Base-by-base conservation (phyloP, 257 asterid genomes). In the Nemophila menziesii region DNA sequence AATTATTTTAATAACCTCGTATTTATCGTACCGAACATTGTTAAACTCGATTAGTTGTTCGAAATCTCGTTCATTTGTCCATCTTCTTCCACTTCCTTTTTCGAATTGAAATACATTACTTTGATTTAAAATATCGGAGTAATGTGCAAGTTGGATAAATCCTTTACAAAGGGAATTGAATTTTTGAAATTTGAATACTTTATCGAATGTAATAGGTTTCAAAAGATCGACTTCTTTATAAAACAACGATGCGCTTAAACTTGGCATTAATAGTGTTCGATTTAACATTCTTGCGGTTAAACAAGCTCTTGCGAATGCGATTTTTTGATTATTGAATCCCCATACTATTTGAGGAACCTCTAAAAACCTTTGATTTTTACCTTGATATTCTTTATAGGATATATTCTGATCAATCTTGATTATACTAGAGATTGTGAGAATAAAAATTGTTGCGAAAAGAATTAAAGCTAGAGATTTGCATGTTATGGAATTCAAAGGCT, bases 251-350 rank as follows among this genome's bases (percentile, higher is more conserved):
- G 97, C 92, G 50, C 97, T 87, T 58, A 87, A 62, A 27, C 84
- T 87, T 44, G 96, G 96, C 94, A 81, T 81, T 50, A 86, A 15
- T 27, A 81, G 71, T 2, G 92, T 86, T 23, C 94, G 58, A 42
- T 86, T 86, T 48, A 86, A 61, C 72, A 66, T 59, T 41, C 77
- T 63, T 49, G 96, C 96, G 13, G 92, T 79, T 12, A 86, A 68
- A 64, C 90, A 81, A 55, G 96, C 90, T 66, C 96, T 66, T 15
- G 86, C 96, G 39, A 86, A 79, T 3, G 92, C 90, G 18, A 86
- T 86, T 58, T 86, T 86, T 56, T 86, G 96, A 57, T 86, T 86
- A 36, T 86, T 86, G 48, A 86, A 60, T 51, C 96, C 96, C 96
- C 96, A 86, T 33, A 82, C 51, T 16, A 81, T 82, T 38, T 86